Conservation (phyloP, 2,329 filamentous ascomycete genomes). For the Colletotrichum sp. region DNA sequence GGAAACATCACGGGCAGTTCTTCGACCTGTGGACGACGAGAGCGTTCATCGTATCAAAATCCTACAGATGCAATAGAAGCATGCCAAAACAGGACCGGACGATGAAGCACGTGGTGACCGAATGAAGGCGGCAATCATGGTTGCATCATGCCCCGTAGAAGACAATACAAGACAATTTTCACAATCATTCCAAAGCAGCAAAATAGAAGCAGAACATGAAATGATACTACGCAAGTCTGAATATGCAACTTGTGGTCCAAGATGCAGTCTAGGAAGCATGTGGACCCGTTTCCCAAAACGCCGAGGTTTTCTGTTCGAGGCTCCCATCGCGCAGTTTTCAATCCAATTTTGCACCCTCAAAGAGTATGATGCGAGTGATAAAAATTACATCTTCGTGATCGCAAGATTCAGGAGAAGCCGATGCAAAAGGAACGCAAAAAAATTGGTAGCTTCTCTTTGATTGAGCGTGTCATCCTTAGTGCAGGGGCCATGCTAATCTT, state of each 20-base stretch:
- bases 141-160: too few species aligned
- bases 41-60: neutral
- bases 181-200: too few species aligned
- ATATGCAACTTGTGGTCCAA: neutral
- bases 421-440: neutral
- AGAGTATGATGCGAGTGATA: neutral
- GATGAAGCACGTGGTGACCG: too few species aligned
- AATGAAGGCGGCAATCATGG: too few species aligned
- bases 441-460: constrained; percentile 72
- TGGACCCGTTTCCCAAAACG: neutral
- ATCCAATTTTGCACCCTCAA: neutral
- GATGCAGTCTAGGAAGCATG: neutral
- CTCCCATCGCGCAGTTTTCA: neutral
- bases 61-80: neutral
- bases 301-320: neutral
- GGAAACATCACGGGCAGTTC: accelerated
- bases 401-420: neutral
- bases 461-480: constrained; percentile 95
- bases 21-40: neutral
- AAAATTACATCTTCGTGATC: neutral
- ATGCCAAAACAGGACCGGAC: too few species aligned
- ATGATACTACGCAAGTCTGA: too few species aligned
- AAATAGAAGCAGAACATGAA: too few species aligned
- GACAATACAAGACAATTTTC: too few species aligned
- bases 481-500: constrained; percentile 76